Percentiles rank a stretch among this genome's conserved stretches.
These are phyloP conservation scores for Epichloe hybrida DNA, from an alignment of 2,329 filamentous ascomycete species.

Conservation along the genomic window DNA sequence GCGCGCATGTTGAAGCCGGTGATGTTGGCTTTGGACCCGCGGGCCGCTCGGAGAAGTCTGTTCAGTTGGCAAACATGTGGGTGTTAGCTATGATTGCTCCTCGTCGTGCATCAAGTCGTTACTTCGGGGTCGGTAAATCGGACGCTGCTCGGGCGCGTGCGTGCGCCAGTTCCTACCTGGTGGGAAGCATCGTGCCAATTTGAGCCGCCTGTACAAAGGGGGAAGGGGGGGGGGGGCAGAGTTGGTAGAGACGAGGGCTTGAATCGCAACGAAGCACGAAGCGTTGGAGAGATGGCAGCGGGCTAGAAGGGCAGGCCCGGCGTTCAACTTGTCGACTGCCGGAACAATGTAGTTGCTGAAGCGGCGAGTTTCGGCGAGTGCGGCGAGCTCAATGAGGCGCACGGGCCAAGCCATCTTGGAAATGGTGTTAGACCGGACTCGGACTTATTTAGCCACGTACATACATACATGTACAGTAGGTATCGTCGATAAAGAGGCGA, in stretches of 20 bases:
- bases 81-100: background rate
- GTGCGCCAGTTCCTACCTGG: slow-evolving; percentile 19
- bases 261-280: slow-evolving; percentile 1
- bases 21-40: slow-evolving; percentile 54
- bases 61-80: background rate
- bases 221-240: background rate
- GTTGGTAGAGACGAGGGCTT: background rate
- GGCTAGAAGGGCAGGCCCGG: background rate
- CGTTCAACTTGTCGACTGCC: slow-evolving; percentile 4
- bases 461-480: too few relatives aligned
- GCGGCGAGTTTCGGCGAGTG: background rate
- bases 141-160: background rate
- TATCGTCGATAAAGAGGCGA: too few relatives aligned
- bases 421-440: background rate
- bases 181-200: slow-evolving; percentile 23
- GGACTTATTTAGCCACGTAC: too few relatives aligned
- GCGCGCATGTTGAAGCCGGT: slow-evolving; percentile 86
- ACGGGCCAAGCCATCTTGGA: background rate
- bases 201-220: background rate
- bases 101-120: background rate
- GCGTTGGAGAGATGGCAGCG: background rate
- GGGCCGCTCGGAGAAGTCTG: slow-evolving; percentile 37
- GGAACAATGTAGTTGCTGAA: slow-evolving; percentile 12
- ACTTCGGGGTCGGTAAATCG: background rate
- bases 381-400: background rate